Evolutionary conservation across 2,329 filamentous ascomycete species (phyloP).

Genomic region (Reticulascus tulasneorum): DNA sequence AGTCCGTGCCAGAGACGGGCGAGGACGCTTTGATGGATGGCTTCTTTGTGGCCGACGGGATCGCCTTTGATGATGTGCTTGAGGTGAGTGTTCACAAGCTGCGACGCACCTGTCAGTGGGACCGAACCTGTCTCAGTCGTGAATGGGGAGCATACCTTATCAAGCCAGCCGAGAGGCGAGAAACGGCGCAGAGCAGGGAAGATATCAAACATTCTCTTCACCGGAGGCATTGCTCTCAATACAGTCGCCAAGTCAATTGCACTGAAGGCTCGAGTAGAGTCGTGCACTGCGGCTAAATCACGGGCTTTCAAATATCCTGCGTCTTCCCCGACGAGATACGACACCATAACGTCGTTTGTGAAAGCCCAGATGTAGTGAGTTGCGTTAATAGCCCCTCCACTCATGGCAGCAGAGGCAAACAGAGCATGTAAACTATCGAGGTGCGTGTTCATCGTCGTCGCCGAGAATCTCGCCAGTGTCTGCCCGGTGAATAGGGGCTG

Average conservation of each 20-base stretch:
- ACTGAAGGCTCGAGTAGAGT: constrained; percentile 14
- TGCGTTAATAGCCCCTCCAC: not conserved
- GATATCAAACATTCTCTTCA: constrained; percentile 9
- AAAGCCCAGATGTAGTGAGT: constrained; percentile 13
- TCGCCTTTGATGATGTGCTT: constrained; percentile 3
- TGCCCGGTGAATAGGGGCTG: constrained; percentile 14
- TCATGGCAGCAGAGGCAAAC: not conserved
- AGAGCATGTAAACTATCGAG: constrained; percentile 5
- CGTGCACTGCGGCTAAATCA: constrained; percentile 8
- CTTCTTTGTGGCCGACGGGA: constrained; percentile 6
- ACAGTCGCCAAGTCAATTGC: constrained; percentile 15
- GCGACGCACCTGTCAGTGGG: not conserved
- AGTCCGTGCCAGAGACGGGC: constrained; percentile 8
- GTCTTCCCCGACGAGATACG: constrained; percentile 12
- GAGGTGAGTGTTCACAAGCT: constrained; percentile 4
- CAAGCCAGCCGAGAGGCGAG: constrained; percentile 15
- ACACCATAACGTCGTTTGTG: constrained; percentile 16
- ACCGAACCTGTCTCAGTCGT: not conserved
- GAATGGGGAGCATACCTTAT: constrained; percentile 5
- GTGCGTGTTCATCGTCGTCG: constrained; percentile 2
- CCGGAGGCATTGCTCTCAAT: constrained; percentile 10
- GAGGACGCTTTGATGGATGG: constrained; percentile 3
- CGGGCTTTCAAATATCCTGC: constrained; percentile 6
- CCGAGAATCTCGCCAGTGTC: constrained; percentile 3
- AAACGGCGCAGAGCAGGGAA: constrained; percentile 7